These are phyloP conservation scores for Penicillium cosmopolitanum DNA, from an alignment of 495 filamentous ascomycete species.

Conservation along the genomic window DNA sequence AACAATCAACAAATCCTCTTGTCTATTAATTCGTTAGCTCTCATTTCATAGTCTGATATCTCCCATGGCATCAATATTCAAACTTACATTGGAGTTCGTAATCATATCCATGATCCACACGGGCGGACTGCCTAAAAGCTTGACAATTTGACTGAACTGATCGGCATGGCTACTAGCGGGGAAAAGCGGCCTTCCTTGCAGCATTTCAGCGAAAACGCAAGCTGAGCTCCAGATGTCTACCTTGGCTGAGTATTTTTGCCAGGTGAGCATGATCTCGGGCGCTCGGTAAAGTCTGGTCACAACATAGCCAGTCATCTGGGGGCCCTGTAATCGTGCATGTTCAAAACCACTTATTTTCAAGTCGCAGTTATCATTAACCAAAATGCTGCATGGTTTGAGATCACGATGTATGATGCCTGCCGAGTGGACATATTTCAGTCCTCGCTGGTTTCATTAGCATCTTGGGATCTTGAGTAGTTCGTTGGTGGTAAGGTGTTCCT, in stretches of 20 bases:
- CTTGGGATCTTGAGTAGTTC: background rate
- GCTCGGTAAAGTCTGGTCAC: conserved; percentile 93
- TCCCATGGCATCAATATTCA: background rate
- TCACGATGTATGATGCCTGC: conserved; percentile 92
- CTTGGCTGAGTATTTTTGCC: conserved; percentile 95
- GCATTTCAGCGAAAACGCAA: conserved; percentile 96
- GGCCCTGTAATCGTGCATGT: conserved; percentile 86
- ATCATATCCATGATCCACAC: conserved; percentile 42
- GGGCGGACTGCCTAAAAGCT: conserved; percentile 84
- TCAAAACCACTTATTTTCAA: conserved; percentile 96
- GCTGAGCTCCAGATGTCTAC: conserved; percentile 96
- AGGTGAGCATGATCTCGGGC: conserved; percentile 95
- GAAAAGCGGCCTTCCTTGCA: conserved; percentile 91
- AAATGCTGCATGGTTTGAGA: conserved; percentile 89
- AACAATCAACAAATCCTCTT: conserved; percentile 5
- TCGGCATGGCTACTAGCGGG: conserved; percentile 92
- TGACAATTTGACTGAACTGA: conserved; percentile 93
- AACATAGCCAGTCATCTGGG: conserved; percentile 97
- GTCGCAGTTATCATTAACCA: conserved; percentile 96
- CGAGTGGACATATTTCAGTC: conserved; percentile 93
- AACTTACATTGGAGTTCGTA: conserved; percentile 15
- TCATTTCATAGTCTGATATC: background rate
- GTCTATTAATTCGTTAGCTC: background rate
- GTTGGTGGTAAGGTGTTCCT: background rate
- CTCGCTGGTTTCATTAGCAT: conserved; percentile 58